Evolutionary conservation across 305 asterid genomes (phyloP).

Genomic region (Fraxinus dipetala): DNA sequence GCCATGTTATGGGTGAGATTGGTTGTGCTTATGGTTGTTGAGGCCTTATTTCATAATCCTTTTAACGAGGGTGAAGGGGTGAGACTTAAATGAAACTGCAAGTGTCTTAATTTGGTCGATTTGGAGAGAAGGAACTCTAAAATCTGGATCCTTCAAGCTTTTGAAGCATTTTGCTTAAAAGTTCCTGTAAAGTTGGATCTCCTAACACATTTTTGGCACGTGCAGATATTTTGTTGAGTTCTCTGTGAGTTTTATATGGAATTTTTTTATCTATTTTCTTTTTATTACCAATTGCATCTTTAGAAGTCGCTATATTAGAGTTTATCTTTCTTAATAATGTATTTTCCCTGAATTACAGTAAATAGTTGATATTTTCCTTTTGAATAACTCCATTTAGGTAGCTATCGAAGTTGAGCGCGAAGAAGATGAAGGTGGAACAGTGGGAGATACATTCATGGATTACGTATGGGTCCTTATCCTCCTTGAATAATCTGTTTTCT

Average conservation of each 20-base stretch:
- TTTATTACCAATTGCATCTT: neutral
- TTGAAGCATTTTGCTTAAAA: neutral
- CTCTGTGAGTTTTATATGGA: neutral
- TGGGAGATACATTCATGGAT: slow-evolving; percentile 90
- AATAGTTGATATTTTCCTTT: slow-evolving; percentile 19
- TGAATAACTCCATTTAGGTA: slow-evolving; percentile 45
- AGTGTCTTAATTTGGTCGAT: neutral
- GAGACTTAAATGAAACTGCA: neutral
- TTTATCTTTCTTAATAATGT: neutral
- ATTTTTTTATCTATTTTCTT: neutral
- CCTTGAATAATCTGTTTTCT: neutral
- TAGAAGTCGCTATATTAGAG: neutral
- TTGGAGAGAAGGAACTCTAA: neutral
- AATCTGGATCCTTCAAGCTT: neutral
- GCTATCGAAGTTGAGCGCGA: slow-evolving; percentile 95
- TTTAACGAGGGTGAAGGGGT: neutral
- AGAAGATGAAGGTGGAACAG: slow-evolving; percentile 96
- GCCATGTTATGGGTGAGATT: neutral
- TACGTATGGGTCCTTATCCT: slow-evolving; percentile 48
- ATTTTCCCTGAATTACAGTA: slow-evolving; percentile 10
- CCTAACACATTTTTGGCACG: neutral
- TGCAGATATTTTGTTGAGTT: neutral
- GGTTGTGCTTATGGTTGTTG: neutral
- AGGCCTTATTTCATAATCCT: neutral
- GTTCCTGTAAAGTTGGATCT: neutral